phyloP scores from a whole-genome alignment of 345 rosid genomes.

The Gossypium raimondii region DNA sequence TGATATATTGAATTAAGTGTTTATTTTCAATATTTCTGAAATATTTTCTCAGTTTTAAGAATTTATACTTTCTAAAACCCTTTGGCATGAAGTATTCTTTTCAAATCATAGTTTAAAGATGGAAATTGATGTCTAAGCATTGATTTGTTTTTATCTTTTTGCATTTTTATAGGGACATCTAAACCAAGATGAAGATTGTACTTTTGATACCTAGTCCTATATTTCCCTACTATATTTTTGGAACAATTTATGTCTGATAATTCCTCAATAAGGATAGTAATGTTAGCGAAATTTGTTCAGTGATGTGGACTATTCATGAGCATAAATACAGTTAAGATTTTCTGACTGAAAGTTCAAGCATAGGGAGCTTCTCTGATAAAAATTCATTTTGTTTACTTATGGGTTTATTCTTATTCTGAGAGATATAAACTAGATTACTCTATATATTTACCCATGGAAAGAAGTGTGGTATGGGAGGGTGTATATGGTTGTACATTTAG shows the following conservation, averaged over 20 bases:
- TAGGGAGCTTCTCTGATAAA: background rate
- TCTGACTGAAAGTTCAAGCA: background rate
- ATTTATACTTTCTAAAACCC: background rate
- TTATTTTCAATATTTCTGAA: background rate
- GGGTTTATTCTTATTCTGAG: background rate
- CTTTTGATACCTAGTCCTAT: background rate
- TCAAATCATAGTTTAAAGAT: background rate
- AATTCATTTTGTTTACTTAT: background rate
- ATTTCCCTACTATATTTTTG: background rate
- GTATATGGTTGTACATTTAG: background rate
- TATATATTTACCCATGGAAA: background rate
- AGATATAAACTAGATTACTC: background rate
- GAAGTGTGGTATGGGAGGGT: background rate
- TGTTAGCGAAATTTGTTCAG: background rate
- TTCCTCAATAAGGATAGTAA: background rate
- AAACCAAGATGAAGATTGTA: background rate
- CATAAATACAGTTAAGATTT: background rate
- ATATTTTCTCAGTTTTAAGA: background rate
- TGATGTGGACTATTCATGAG: background rate
- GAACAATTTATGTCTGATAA: background rate
- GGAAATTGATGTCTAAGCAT: background rate
- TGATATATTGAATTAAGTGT: background rate
- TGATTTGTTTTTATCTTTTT: slow-evolving; percentile 2
- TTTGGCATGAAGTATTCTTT: background rate
- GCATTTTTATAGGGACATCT: background rate